Percentiles rank a stretch among this genome's conserved stretches.
Evolutionary conservation across 2,329 filamentous ascomycete genomes (phyloP).

Genomic region (Colletotrichum melonis): DNA sequence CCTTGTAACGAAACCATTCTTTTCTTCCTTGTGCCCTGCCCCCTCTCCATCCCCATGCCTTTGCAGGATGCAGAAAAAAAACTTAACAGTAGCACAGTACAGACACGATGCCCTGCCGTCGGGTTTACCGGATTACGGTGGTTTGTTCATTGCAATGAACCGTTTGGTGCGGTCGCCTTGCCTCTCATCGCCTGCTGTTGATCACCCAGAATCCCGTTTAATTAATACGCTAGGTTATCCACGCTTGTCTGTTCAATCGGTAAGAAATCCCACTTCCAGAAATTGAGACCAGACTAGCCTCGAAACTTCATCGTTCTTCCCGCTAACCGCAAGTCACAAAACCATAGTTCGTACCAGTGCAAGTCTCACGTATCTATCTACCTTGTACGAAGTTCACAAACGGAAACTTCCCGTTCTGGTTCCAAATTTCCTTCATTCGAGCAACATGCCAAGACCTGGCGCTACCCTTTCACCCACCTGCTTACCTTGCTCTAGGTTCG

Average conservation of each 20-base stretch:
- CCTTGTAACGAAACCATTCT: neutral
- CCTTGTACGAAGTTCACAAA: neutral
- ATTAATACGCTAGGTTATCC: no score
- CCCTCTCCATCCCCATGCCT: neutral
- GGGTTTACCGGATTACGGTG: neutral
- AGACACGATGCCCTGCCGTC: neutral
- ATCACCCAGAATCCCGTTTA: no score
- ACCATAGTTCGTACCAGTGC: neutral
- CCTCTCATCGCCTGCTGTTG: no score
- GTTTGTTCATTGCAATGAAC: neutral
- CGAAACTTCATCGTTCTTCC: neutral
- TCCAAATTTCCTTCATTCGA: neutral
- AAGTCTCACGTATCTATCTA: neutral
- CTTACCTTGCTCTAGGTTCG: neutral
- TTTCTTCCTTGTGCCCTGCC: neutral
- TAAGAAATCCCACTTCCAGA: neutral
- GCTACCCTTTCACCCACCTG: neutral
- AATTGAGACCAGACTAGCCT: neutral
- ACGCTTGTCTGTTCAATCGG: neutral
- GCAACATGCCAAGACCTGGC: neutral
- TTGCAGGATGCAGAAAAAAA: neutral
- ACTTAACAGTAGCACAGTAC: neutral
- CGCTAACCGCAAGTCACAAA: neutral
- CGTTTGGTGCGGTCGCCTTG: no score
- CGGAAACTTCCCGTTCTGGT: neutral